These are phyloP conservation scores for Arbutus unedo DNA, from an alignment of 148 eudicot genomes.

Conservation along the genomic window DNA sequence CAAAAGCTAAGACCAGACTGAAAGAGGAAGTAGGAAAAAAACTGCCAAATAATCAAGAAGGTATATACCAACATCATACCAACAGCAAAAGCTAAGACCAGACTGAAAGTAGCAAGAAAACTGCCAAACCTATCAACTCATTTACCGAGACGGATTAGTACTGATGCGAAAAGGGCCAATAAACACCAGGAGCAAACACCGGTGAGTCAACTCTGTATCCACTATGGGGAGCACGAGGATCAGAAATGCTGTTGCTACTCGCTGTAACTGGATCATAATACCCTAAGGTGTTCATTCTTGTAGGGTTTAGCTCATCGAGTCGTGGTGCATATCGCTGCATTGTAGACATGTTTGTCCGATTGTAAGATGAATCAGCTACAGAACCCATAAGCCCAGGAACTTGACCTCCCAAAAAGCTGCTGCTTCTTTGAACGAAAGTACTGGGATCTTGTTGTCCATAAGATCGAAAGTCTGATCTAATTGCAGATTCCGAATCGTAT, in stretches of 20 bases:
- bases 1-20: too few species aligned
- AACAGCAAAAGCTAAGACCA: neutral
- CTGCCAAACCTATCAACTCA: conserved; percentile 10
- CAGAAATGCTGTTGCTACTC: conserved; percentile 17
- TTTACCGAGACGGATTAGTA: conserved; percentile 33
- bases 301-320: conserved; percentile 35
- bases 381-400: conserved; percentile 15
- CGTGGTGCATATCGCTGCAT: conserved; percentile 40
- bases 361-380: conserved; percentile 1
- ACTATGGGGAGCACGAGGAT: conserved; percentile 18
- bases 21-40: too few species aligned
- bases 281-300: conserved; percentile 17
- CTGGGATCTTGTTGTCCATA: conserved; percentile 22
- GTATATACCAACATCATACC: too few species aligned
- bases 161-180: conserved; percentile 14
- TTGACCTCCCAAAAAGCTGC: conserved; percentile 16
- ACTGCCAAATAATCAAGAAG: too few species aligned
- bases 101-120: neutral
- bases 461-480: neutral
- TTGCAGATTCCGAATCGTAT: neutral
- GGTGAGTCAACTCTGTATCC: conserved; percentile 15
- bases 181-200: conserved; percentile 32
- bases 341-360: conserved; percentile 25
- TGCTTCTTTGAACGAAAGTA: conserved; percentile 18
- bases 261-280: conserved; percentile 6